Conservation (phyloP, 2,329 filamentous ascomycete genomes). For the Fusarium algeriense region DNA sequence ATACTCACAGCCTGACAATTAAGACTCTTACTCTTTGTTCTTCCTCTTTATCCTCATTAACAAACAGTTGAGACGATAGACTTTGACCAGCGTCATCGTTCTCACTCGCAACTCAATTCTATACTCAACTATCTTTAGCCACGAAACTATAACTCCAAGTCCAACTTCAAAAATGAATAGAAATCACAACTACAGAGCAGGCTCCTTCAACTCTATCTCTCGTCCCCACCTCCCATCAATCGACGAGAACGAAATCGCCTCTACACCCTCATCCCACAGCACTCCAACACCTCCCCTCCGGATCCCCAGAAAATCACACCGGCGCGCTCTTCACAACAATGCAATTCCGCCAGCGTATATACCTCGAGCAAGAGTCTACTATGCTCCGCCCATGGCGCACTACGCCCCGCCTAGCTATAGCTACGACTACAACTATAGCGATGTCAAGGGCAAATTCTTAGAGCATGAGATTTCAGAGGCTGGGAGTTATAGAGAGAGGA, state of each 20-base stretch:
- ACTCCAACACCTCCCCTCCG: conserved; percentile 46
- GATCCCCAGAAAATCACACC: conserved; percentile 48
- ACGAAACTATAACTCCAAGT: background rate
- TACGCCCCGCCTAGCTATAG: conserved; percentile 41
- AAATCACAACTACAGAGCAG: conserved; percentile 31
- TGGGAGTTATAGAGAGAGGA: conserved; percentile 24
- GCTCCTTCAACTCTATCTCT: conserved; percentile 40
- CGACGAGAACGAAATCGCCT: conserved; percentile 51
- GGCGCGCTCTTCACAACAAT: conserved; percentile 28
- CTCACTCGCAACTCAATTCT: background rate
- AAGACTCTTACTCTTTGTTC: background rate
- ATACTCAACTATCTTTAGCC: background rate
- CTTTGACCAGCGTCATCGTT: conserved; percentile 7
- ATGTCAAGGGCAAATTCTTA: conserved; percentile 30
- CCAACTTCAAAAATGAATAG: conserved; percentile 30
- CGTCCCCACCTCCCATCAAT: conserved; percentile 54
- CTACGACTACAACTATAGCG: conserved; percentile 39
- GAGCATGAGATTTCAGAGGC: conserved; percentile 27
- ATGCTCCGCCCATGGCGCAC: conserved; percentile 26
- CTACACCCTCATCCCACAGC: conserved; percentile 28
- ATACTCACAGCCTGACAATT: conserved; percentile 1
- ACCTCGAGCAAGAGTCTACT: conserved; percentile 27
- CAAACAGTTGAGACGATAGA: conserved; percentile 12
- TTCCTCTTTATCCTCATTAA: background rate
- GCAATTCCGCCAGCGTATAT: conserved; percentile 46